Conservation (phyloP, 257 asterid species). For the Cinchona pubescens region DNA sequence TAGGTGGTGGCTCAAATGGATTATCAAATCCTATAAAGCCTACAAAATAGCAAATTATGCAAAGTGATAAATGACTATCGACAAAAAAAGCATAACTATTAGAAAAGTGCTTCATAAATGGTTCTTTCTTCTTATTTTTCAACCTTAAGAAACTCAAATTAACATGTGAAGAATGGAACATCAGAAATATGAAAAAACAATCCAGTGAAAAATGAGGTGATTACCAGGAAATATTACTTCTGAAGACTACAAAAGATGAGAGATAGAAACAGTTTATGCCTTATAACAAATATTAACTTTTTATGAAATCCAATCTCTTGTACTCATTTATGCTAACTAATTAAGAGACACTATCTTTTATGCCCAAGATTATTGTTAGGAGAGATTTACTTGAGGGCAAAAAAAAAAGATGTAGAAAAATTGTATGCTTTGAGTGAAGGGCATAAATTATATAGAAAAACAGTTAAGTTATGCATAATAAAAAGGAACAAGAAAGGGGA, state of each 20-base stretch:
- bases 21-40: conserved; percentile 91
- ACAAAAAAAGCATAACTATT: neutral
- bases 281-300: too few species aligned
- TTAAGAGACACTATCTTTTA: neutral
- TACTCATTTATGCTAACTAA: neutral
- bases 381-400: neutral
- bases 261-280: neutral
- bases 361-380: too few species aligned
- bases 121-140: neutral
- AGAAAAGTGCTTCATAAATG: neutral
- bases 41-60: conserved; percentile 29
- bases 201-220: neutral
- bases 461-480: too few species aligned
- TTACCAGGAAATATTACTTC: neutral
- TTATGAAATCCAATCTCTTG: neutral
- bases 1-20: too few species aligned
- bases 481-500: too few species aligned
- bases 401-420: too few species aligned
- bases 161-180: neutral
- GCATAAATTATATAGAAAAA: too few species aligned
- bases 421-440: too few species aligned
- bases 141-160: neutral
- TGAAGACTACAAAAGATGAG: neutral
- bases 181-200: neutral
- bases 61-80: neutral